Conservation (phyloP, 768 basidiomycete species). For the Guyanaporus albipodus region DNA sequence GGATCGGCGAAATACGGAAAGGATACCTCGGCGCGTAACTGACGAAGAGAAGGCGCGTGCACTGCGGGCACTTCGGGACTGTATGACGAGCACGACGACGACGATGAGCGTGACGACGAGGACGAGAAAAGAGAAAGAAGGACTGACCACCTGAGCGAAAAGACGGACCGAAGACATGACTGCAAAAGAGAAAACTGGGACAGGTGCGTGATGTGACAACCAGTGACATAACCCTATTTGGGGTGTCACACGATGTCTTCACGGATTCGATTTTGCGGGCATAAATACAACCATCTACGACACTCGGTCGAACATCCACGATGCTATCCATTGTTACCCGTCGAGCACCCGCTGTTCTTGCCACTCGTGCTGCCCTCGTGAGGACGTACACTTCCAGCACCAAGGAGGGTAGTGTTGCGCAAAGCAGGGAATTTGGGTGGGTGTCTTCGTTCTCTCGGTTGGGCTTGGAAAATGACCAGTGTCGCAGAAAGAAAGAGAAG, state of each 20-base stretch:
- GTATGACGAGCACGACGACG: background rate
- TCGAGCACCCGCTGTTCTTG: conserved; percentile 37
- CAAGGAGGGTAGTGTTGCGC: conserved; percentile 56
- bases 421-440: conserved; percentile 61
- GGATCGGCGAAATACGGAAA: conserved; percentile 28
- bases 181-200: conserved; percentile 37
- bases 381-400: conserved; percentile 36
- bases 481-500: conserved; percentile 64
- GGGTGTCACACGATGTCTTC: conserved; percentile 20
- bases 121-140: background rate
- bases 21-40: conserved; percentile 58
- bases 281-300: no score
- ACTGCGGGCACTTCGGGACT: conserved; percentile 46
- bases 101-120: conserved; percentile 11
- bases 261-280: no score
- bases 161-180: conserved; percentile 58
- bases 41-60: conserved; percentile 60
- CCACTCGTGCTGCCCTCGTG: conserved; percentile 33
- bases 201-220: conserved; percentile 44
- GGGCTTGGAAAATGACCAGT: background rate
- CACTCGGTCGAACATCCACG: conserved; percentile 2
- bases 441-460: conserved; percentile 9
- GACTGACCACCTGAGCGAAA: conserved; percentile 51
- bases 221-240: conserved; percentile 25
- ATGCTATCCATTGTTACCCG: conserved; percentile 33